Conservation (phyloP, 1,139 yeast species). For the Hansenula anomala region DNA sequence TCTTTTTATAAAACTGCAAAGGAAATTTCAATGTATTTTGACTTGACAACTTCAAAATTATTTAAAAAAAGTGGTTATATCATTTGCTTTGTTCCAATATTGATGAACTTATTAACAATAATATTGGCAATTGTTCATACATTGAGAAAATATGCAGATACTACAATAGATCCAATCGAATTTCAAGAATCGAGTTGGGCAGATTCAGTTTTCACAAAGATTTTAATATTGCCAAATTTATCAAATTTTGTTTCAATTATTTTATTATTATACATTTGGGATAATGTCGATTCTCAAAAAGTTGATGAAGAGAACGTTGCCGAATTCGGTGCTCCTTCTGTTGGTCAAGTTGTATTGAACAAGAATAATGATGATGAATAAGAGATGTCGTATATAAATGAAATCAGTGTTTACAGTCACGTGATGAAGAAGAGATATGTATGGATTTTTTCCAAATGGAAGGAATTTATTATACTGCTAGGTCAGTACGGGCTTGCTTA, state of each 20-base stretch:
- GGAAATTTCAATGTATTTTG: slow-evolving; percentile 2
- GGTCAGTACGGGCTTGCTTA: too few species aligned
- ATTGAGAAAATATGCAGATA: background rate
- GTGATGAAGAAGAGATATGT: too few species aligned
- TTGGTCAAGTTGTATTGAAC: background rate
- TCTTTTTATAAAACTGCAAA: slow-evolving; percentile 1
- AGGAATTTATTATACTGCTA: too few species aligned
- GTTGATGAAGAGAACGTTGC: slow-evolving; percentile 3
- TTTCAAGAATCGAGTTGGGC: background rate
- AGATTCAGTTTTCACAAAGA: too few species aligned
- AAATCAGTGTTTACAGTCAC: too few species aligned
- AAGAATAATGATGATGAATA: background rate
- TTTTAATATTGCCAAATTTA: background rate
- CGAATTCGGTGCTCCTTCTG: slow-evolving; percentile 1
- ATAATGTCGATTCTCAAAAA: slow-evolving; percentile 3
- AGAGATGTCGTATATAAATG: too few species aligned
- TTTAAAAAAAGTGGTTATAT: background rate
- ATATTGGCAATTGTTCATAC: background rate
- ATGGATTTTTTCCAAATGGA: too few species aligned
- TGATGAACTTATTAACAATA: background rate
- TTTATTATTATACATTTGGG: background rate
- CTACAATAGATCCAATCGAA: background rate
- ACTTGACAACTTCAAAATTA: background rate
- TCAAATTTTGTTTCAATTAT: background rate
- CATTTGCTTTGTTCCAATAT: background rate